phyloP scores from a whole-genome alignment of 2,329 filamentous ascomycete genomes.

The Lojkania enalia region DNA sequence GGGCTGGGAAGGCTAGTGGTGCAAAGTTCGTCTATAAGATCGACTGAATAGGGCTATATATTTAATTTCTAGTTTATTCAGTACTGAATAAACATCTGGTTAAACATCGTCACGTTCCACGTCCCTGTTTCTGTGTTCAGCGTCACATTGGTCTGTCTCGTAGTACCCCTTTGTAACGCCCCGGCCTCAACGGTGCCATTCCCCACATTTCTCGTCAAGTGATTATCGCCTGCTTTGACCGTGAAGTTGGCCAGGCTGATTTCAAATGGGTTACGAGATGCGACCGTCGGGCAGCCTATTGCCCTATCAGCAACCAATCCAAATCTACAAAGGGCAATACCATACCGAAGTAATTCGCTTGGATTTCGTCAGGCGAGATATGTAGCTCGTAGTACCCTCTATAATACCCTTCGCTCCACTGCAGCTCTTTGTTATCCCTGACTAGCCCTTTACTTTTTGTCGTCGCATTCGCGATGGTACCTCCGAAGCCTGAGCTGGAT shows the following conservation, averaged over 20 bases:
- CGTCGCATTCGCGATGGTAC: slow-evolving; percentile 55
- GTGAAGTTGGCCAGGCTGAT: slow-evolving; percentile 71
- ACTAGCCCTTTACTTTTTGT: slow-evolving; percentile 29
- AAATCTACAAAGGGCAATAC: not conserved
- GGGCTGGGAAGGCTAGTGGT: slow-evolving; percentile 38
- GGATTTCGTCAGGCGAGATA: slow-evolving; percentile 57
- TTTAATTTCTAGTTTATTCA: slow-evolving; percentile 4
- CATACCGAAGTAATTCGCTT: slow-evolving; percentile 65
- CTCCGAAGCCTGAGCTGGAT: slow-evolving; percentile 59
- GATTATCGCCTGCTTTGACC: slow-evolving; percentile 63
- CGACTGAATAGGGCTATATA: slow-evolving; percentile 1
- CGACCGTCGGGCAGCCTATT: slow-evolving; percentile 56
- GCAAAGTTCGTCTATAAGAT: slow-evolving; percentile 39
- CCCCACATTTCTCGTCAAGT: slow-evolving; percentile 53
- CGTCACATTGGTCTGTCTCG: slow-evolving; percentile 27
- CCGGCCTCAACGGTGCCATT: slow-evolving; percentile 57
- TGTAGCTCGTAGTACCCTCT: slow-evolving; percentile 70
- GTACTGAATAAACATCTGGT: slow-evolving; percentile 34
- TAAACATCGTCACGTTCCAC: slow-evolving; percentile 23
- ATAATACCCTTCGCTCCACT: slow-evolving; percentile 74
- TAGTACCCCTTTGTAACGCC: slow-evolving; percentile 50
- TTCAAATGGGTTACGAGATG: slow-evolving; percentile 63
- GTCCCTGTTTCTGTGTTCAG: slow-evolving; percentile 21
- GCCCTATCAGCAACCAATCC: not conserved
- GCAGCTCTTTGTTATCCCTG: slow-evolving; percentile 62